Percentiles rank a stretch among this genome's conserved stretches.
phyloP scores from a whole-genome alignment of 2,329 filamentous ascomycete genomes.

The Fusarium floridanum region DNA sequence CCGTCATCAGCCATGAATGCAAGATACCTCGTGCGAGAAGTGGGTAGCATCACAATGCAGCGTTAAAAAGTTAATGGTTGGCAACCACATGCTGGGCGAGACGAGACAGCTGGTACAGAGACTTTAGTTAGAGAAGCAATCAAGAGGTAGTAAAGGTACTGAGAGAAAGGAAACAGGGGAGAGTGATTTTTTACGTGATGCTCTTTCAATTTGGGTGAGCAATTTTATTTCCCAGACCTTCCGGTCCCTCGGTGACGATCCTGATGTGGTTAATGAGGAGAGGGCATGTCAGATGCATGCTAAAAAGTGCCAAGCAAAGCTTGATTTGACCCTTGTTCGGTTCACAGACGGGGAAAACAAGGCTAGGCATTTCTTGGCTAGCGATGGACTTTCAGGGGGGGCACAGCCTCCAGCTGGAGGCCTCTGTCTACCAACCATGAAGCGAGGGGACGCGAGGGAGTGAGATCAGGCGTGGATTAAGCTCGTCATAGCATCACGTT shows the following conservation, averaged over 20 bases:
- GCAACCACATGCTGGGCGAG: neutral
- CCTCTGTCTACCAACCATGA: neutral
- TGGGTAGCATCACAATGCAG: slow-evolving; percentile 14
- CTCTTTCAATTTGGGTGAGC: neutral
- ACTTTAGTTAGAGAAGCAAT: neutral
- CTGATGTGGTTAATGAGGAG: neutral
- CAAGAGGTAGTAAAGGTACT: neutral
- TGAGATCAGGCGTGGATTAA: neutral
- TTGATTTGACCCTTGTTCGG: neutral
- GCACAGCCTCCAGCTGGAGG: neutral
- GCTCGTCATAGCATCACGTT: neutral
- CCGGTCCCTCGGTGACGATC: slow-evolving; percentile 1
- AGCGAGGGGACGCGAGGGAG: neutral
- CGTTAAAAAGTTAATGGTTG: neutral
- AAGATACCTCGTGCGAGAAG: neutral
- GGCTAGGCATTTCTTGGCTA: neutral
- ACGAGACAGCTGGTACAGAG: neutral
- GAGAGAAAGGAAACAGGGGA: neutral
- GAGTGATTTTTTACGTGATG: neutral
- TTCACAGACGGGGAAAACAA: neutral
- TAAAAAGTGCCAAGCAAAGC: neutral
- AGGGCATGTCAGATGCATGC: neutral
- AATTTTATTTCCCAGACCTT: slow-evolving; percentile 2
- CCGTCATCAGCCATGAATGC: neutral
- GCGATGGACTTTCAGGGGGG: neutral